Conservation (phyloP, 768 basidiomycete species). For the Sporobolomyces pararoseus region DNA sequence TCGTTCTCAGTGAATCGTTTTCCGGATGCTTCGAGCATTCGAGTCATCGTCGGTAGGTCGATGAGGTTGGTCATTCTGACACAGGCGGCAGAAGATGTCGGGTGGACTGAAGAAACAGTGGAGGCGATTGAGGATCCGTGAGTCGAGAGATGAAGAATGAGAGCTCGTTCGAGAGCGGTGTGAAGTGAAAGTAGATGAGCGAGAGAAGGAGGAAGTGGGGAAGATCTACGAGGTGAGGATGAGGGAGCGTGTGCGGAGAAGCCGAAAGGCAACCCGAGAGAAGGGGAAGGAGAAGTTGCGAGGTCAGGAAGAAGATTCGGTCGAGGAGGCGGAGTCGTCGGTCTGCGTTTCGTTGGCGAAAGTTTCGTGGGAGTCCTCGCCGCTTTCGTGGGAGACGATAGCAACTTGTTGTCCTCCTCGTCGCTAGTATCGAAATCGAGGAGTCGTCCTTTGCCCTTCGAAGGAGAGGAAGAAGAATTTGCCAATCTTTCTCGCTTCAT, state of each 20-base stretch:
- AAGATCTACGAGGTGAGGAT: too few species aligned
- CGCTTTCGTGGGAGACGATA: background rate
- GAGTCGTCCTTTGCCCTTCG: conserved; percentile 18
- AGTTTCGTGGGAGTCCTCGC: background rate
- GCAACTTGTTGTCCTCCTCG: background rate
- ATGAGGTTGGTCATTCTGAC: conserved; percentile 34
- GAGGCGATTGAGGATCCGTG: conserved; percentile 38
- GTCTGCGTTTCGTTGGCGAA: background rate
- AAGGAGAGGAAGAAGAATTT: background rate
- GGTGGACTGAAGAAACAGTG: conserved; percentile 8
- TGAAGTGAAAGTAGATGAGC: conserved; percentile 41
- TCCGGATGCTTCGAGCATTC: conserved; percentile 37
- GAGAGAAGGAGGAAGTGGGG: conserved; percentile 10
- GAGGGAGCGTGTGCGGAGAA: background rate
- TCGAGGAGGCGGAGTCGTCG: conserved; percentile 7
- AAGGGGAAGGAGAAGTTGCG: background rate
- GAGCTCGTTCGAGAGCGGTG: conserved; percentile 40
- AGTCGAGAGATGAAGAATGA: conserved; percentile 45
- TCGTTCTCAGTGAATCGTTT: conserved; percentile 38
- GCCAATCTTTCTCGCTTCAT: conserved; percentile 12
- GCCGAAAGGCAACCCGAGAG: conserved; percentile 29
- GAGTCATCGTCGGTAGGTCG: conserved; percentile 38
- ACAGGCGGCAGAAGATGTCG: conserved; percentile 1
- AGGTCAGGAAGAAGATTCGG: background rate
- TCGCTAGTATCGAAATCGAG: conserved; percentile 15